Evolutionary conservation across 345 rosid genomes (phyloP), one percentile per base, ranked within the genome.

Genomic region (Ricinus communis): DNA sequence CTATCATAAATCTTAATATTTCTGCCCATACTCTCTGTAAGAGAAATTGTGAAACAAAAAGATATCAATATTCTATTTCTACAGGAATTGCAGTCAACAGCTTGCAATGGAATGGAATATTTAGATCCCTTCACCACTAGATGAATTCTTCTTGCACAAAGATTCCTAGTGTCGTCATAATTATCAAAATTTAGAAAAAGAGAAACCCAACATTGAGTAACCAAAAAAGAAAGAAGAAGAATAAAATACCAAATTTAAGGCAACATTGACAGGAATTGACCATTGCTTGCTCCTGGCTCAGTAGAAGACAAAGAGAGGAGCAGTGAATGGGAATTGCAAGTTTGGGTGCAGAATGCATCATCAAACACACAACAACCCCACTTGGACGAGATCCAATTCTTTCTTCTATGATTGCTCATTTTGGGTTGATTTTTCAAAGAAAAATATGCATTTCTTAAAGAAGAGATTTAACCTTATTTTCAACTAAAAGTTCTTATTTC

Each of bases 261-360:
- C 13, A 12, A 43, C 8, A 1, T 43, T 8, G 47, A 43, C 47
- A 43, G 8, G 8, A 33, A 43, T 43, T 43, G 47, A 43, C 47
- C 47, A 22, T 53, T 9, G 38, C 3, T 57, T 36, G 5, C 31
- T 18, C 38, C 3, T 57, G 62, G 5, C 31, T 18, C 38, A 57
- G 11, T 27, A 57, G 18, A 27, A 27, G 62, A 57, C 62, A 57
- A 57, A 24, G 2, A 24, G 11, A 16, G 8, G 9, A 27, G 1
- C 14, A 43, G 8, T 43, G 47, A 43, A 43, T 43, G 47, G 5
- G 11, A 22, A 53, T 0, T 22, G 56, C 24, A 53, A 24, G 13
- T 8, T 21, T 61, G 38, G 45, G 65, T 61, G 65, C 47, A 61
- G 38, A 36, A 61, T 36, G 49, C 65, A 61, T 61, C 65, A 61